Conservation (phyloP, 2,329 filamentous ascomycete genomes). For the Penicillium psychrosexuale region DNA sequence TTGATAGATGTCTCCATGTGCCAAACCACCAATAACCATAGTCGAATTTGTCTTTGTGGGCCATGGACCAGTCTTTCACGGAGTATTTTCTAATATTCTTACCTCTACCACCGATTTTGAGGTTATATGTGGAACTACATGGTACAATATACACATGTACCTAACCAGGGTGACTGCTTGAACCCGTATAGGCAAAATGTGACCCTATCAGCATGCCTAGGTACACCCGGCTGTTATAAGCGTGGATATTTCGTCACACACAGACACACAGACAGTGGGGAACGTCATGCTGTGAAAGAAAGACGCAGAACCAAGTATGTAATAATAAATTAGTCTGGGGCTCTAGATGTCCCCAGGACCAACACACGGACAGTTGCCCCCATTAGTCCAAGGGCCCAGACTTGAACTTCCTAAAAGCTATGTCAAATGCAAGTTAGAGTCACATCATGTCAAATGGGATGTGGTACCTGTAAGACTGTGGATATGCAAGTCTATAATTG, state of each 20-base stretch:
- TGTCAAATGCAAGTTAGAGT: neutral
- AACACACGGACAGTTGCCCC: neutral
- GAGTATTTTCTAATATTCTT: neutral
- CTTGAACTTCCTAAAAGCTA: neutral
- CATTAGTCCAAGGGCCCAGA: neutral
- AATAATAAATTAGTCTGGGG: neutral
- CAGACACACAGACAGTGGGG: neutral
- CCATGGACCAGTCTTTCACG: neutral
- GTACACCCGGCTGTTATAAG: neutral
- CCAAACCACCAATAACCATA: neutral
- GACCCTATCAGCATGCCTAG: slow-evolving; percentile 4
- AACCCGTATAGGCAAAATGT: slow-evolving; percentile 5
- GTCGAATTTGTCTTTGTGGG: neutral
- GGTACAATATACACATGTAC: neutral
- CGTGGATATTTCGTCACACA: slow-evolving; percentile 3
- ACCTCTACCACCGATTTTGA: neutral
- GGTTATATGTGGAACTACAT: neutral
- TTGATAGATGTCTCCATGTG: slow-evolving; percentile 3
- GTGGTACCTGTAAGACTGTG: neutral
- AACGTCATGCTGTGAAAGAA: neutral
- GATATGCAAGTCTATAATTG: neutral
- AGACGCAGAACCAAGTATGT: neutral
- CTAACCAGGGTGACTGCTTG: neutral
- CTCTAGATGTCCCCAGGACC: neutral
- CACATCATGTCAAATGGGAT: neutral